Base-by-base conservation (phyloP, 1,284 basidiomycete genomes). In the Malassezia globosa region DNA sequence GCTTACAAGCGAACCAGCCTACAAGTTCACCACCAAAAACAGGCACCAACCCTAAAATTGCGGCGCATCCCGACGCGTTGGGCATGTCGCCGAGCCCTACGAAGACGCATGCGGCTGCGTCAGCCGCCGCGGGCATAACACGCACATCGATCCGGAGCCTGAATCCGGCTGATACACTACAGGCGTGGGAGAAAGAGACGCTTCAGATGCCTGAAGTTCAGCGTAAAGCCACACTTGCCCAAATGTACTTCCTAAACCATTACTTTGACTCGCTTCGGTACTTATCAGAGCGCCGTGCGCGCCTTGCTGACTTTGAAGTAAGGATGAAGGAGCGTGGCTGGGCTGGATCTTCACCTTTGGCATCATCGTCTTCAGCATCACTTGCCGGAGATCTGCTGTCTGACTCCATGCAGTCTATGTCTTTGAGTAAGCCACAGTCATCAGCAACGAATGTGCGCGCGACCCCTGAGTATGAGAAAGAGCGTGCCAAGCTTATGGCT, bases 291-390 rank as follows among this genome's bases (percentile, higher is more conserved):
- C 63, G 65, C 42, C 61, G 60, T 34, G 59, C 53, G 11, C 55
- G 73, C 55, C 11, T 63, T 84, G 47, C 78, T 82, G 69, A 73
- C 81, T 46, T 92, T 85, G 85, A 89, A 92, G 75, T 59, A 5
- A 53, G 47, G 2, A 63, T 63, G 56, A 53, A 29, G 19, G 56
- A 14, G 55, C 55, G 31, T 48, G 59, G n/a, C 19, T 60, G 36
- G 45, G 53, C 14, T 37, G 48, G 14, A 48, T 57, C 21, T 21
- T 44, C 41, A 21, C 29, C 29, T 16, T 13, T 16, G 16, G 11
- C 29, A 16, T 31, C 29, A 13, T 13, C 29, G 16, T 16, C 29
- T 11, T 31, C 29, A 13, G 29, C 16, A 16, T 31, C 29, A 3
- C 16, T 11, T 16, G 16, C 29, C 4, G 29, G 11, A 31, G 25